Evolutionary conservation across 176 grass and related monocot species (phyloP), one percentile per base, ranked within the genome.

Genomic region (Echinochloa phyllopogon): DNA sequence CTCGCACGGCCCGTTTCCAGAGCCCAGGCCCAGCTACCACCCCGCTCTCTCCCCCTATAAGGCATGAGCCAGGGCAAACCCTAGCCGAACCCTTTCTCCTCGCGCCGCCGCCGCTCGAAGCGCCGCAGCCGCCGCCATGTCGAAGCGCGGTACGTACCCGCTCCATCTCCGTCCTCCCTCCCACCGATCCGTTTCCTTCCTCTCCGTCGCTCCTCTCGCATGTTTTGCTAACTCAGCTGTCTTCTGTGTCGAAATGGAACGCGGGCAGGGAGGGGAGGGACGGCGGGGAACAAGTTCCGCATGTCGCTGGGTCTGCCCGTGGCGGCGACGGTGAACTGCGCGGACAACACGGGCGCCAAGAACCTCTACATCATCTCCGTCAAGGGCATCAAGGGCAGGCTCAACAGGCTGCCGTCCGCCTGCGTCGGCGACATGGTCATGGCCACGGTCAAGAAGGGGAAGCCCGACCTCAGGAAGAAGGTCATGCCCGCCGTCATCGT

Each of bases 351-450:
- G 7, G 82, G 87, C 27, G 82, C 82, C 69, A 89, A 89, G 82
- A 89, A 89, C 82, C 82, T 89, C 29, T 89, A 89, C 75, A 84
- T 89, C 82, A 89, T 89, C 75, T 89, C 87, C 41, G 82, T 89
- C 40, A 89, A 89, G 69, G 82, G 82, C 60, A 89, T 89, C 76
- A 89, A 89, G 82, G 87, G 87, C 5, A 75, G 82, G 76, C 87
- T 89, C 16, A 89, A 89, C 82, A 50, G 87, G 0, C 76, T 89
- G 29, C 82, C 87, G 39, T 89, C 82, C 39, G 75, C 87, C 40
- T 89, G 87, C 87, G 87, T 89, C 76, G 76, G 82, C 60, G 82
- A 89, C 87, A 89, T 89, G 87, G 82, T 89, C 76, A 85, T 89
- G 87, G 87, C 87, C 87, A 89, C 82, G 68, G 87, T 89, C 49